Evolutionary conservation across 1,284 basidiomycete species (phyloP).

Genomic region (Cutaneotrichosporon sp.): DNA sequence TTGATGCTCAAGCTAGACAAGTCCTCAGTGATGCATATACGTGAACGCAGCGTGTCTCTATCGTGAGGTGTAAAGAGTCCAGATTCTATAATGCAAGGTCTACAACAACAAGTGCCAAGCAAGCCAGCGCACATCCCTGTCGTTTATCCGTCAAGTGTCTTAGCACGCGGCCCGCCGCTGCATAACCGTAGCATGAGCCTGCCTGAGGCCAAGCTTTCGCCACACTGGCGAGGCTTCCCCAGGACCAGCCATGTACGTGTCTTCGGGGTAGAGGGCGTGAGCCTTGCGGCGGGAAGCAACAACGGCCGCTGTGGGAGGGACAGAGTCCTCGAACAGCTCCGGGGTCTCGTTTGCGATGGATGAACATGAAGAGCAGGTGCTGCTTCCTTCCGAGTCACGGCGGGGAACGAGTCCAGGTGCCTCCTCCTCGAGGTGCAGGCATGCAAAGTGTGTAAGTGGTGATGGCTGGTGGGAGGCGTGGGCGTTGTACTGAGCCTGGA

Average conservation of each 20-base stretch:
- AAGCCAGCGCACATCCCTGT: no score
- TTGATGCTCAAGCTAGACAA: no score
- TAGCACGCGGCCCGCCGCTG: slow-evolving; percentile 6
- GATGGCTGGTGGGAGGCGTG: slow-evolving; percentile 10
- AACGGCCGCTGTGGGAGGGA: not conserved
- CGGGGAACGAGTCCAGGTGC: slow-evolving; percentile 3
- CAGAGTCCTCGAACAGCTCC: slow-evolving; percentile 5
- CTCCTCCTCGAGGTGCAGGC: slow-evolving; percentile 18
- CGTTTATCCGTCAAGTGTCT: not conserved
- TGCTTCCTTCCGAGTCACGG: slow-evolving; percentile 11
- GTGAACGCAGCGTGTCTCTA: not conserved
- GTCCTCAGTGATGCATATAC: not conserved
- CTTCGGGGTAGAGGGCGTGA: slow-evolving; percentile 1
- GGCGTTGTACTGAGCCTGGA: slow-evolving; percentile 2
- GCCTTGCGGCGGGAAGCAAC: not conserved
- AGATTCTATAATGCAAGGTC: not conserved
- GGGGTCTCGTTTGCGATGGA: slow-evolving; percentile 7
- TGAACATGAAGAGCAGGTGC: slow-evolving; percentile 15
- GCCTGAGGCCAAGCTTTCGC: slow-evolving; percentile 16
- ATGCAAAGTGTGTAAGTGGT: slow-evolving; percentile 9
- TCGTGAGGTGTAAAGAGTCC: not conserved
- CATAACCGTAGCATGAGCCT: slow-evolving; percentile 10
- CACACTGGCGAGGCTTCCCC: slow-evolving; percentile 10
- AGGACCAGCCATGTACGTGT: slow-evolving; percentile 5
- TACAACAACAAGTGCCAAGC: not conserved